Percentiles rank a stretch among this genome's conserved stretches.
phyloP scores from a whole-genome alignment of 257 asterid species.

The Fraxinus anomala region DNA sequence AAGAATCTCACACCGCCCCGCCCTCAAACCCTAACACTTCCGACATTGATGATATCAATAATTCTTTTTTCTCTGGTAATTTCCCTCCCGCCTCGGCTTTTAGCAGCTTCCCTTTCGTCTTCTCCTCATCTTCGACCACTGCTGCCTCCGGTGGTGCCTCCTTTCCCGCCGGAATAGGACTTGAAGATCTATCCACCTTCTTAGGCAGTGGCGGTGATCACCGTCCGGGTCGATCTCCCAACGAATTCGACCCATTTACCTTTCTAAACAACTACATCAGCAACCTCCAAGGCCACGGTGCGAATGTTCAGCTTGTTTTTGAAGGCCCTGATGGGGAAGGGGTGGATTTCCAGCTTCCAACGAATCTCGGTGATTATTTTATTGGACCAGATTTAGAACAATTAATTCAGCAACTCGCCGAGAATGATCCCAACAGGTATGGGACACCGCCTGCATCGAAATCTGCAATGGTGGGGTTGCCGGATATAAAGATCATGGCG shows the following conservation, averaged over 20 bases:
- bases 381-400: conserved; percentile 41
- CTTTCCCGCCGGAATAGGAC: conserved; percentile 1
- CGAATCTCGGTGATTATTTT: conserved; percentile 38
- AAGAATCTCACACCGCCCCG: conserved; percentile 59
- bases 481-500: conserved; percentile 31
- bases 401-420: conserved; percentile 40
- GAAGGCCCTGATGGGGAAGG: conserved; percentile 50
- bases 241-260: conserved; percentile 62
- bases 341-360: conserved; percentile 33
- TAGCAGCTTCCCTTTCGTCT: conserved; percentile 37
- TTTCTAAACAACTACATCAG: conserved; percentile 56
- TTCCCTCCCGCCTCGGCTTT: conserved; percentile 22
- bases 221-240: conserved; percentile 48
- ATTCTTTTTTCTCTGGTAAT: conserved; percentile 27
- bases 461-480: conserved; percentile 32
- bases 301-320: conserved; percentile 64
- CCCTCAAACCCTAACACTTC: conserved; percentile 34
- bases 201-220: conserved; percentile 29
- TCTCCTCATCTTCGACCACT: conserved; percentile 31
- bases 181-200: conserved; percentile 17
- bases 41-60: conserved; percentile 21
- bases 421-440: conserved; percentile 36
- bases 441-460: conserved; percentile 46
- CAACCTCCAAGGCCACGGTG: conserved; percentile 58
- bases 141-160: conserved; percentile 30